Conservation (phyloP, 176 grass and related monocot genomes). For the Carex pumila region DNA sequence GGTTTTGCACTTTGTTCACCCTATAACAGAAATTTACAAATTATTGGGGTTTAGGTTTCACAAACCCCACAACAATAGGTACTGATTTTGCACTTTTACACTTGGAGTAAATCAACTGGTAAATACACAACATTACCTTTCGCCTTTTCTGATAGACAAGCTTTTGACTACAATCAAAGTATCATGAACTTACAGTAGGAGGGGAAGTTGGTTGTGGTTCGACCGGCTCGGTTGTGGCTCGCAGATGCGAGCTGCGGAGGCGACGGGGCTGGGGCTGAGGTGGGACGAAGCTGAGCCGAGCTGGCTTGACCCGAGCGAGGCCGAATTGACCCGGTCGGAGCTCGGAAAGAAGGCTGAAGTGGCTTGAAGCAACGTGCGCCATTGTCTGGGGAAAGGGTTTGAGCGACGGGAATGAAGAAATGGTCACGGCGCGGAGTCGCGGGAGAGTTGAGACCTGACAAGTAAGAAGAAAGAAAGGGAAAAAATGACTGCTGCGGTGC, state of each 20-base stretch:
- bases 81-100: not conserved
- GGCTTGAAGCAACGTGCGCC: conserved; percentile 50
- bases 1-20: conserved; percentile 30
- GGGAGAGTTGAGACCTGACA: not conserved
- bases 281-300: conserved; percentile 1
- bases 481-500: conserved; percentile 19
- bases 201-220: conserved; percentile 28
- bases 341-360: conserved; percentile 37
- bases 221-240: conserved; percentile 40
- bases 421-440: not conserved
- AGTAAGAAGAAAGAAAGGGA: not conserved
- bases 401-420: not conserved
- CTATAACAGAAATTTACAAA: conserved; percentile 27
- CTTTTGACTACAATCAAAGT: not conserved
- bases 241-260: conserved; percentile 18
- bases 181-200: not conserved
- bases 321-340: conserved; percentile 12
- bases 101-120: not conserved
- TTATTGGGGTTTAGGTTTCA: not conserved
- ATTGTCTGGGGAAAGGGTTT: conserved; percentile 11
- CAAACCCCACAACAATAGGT: not conserved
- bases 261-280: not conserved
- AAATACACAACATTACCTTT: not conserved
- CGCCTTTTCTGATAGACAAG: not conserved
- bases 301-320: not conserved